phyloP scores from a whole-genome alignment of 1,284 basidiomycete genomes.

The Puccinia hordei region DNA sequence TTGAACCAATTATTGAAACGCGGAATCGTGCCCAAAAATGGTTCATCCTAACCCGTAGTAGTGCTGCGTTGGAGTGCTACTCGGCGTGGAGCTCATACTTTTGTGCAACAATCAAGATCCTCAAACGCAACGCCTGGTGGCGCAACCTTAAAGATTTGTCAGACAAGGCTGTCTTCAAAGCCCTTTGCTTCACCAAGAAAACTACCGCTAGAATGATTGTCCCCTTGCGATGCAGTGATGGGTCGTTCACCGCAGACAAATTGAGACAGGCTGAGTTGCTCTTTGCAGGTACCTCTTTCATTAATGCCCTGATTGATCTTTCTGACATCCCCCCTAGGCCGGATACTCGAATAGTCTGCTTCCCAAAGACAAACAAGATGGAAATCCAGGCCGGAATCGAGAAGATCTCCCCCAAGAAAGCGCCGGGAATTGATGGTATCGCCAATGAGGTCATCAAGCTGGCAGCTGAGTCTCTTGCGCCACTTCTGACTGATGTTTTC shows the following conservation, averaged over 20 bases:
- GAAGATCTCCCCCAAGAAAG: not conserved
- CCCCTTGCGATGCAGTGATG: not conserved
- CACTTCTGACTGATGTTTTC: not conserved
- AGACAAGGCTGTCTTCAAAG: not conserved
- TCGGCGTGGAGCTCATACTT: not conserved
- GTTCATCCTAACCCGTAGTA: not conserved
- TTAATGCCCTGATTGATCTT: not conserved
- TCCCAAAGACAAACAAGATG: not conserved
- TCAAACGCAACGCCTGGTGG: not conserved
- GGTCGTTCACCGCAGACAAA: not conserved
- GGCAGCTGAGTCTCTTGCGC: not conserved
- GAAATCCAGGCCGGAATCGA: not conserved
- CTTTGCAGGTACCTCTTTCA: not conserved
- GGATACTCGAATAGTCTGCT: not conserved
- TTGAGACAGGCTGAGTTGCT: constrained; percentile 10
- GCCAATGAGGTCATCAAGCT: constrained; percentile 7
- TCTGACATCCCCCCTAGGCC: not conserved
- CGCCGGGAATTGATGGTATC: constrained; percentile 15
- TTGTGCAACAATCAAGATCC: not conserved
- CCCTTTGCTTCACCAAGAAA: not conserved
- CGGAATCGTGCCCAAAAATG: not conserved
- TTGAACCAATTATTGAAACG: not conserved
- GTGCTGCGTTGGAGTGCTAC: too few species aligned
- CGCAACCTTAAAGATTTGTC: not conserved
- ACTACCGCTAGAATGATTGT: not conserved